These are phyloP conservation scores for Diaporthe batatas DNA, from an alignment of 2,329 filamentous ascomycete species.

Conservation along the genomic window DNA sequence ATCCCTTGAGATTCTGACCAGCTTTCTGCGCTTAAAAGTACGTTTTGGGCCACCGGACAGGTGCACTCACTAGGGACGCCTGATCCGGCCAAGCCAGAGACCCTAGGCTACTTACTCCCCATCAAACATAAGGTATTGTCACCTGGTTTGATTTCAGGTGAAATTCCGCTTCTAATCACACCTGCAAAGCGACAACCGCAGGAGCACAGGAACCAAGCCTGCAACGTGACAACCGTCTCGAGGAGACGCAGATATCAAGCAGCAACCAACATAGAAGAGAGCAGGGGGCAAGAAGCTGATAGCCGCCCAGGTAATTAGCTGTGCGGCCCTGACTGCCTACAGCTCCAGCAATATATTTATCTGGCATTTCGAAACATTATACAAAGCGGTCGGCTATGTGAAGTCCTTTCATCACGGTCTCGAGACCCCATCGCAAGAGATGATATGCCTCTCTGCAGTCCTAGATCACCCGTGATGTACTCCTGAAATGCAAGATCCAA, in stretches of 20 bases:
- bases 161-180: neutral
- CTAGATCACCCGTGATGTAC: slow-evolving; percentile 32
- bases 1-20: no score
- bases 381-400: slow-evolving; percentile 31
- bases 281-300: neutral
- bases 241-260: neutral
- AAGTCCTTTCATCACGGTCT: neutral
- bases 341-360: slow-evolving; percentile 28
- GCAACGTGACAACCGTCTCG: no score
- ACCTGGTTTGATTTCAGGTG: no score
- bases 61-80: neutral
- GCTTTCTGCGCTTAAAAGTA: no score
- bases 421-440: slow-evolving; percentile 23
- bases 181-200: neutral
- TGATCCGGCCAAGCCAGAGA: no score
- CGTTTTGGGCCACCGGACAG: neutral
- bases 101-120: no score
- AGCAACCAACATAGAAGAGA: no score
- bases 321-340: slow-evolving; percentile 11
- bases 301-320: neutral
- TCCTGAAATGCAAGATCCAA: slow-evolving; percentile 34
- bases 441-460: slow-evolving; percentile 18
- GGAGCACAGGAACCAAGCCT: neutral
- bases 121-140: no score
- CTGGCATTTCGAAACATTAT: slow-evolving; percentile 34